Conservation (phyloP, 192 early-diverging fungal genomes). For the Funneliformis mosseae region DNA sequence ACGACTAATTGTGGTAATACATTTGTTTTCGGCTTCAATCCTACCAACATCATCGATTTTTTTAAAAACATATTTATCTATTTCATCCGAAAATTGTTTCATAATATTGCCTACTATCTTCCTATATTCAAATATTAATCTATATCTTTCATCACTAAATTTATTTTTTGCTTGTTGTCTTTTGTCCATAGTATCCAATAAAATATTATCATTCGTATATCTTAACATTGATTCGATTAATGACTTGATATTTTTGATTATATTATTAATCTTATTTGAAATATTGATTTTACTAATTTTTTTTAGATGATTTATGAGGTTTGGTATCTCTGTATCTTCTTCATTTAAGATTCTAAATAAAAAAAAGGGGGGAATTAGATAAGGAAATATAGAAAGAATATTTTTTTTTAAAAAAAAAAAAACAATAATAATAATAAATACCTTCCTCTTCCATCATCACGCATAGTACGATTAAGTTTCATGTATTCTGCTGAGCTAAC, state of each 20-base stretch:
- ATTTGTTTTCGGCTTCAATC: neutral
- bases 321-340: neutral
- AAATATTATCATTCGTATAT: neutral
- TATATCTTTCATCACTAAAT: neutral
- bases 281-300: neutral
- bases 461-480: neutral
- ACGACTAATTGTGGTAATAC: neutral
- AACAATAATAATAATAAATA: neutral
- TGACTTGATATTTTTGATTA: neutral
- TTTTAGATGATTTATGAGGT: neutral
- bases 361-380: too few relatives aligned
- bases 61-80: neutral
- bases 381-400: too few relatives aligned
- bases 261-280: neutral
- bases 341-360: neutral
- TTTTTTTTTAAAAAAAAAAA: neutral
- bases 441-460: neutral
- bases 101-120: neutral
- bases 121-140: neutral
- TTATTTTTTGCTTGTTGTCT: neutral
- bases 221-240: neutral
- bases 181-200: neutral
- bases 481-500: neutral
- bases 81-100: neutral
- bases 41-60: neutral